A percentile compares a stretch with the other conserved stretches of the same genome.
Conservation (phyloP, 2,329 filamentous ascomycete genomes). For the Nannizziopsis barbatae region DNA sequence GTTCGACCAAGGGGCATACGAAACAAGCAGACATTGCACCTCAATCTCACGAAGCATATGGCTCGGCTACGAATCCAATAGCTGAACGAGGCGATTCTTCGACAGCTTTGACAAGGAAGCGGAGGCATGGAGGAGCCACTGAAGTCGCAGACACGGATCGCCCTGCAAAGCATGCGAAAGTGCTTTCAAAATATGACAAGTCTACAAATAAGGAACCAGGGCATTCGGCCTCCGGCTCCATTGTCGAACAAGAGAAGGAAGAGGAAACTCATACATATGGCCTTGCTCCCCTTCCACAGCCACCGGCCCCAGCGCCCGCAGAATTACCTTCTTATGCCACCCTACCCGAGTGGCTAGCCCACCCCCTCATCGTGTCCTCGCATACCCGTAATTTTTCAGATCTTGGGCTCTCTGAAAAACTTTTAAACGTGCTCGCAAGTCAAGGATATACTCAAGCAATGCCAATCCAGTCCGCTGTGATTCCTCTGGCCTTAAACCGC, state of each 20-base stretch:
- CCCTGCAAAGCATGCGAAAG: conserved; percentile 18
- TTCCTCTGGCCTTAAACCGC: conserved; percentile 66
- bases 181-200: conserved; percentile 23
- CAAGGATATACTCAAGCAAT: conserved; percentile 62
- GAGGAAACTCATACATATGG: conserved; percentile 48
- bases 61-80: conserved; percentile 26
- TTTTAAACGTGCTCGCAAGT: conserved; percentile 52
- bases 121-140: conserved; percentile 21
- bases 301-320: conserved; percentile 44
- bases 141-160: conserved; percentile 28
- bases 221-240: background rate
- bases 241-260: background rate
- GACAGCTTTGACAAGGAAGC: conserved; percentile 6
- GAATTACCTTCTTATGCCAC: conserved; percentile 61
- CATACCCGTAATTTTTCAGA: conserved; percentile 52
- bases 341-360: conserved; percentile 68
- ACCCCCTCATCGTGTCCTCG: conserved; percentile 58
- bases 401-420: conserved; percentile 51
- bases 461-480: conserved; percentile 65
- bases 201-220: conserved; percentile 13
- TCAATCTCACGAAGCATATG: conserved; percentile 11
- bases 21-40: conserved; percentile 12
- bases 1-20: background rate
- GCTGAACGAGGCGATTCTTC: background rate
- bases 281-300: conserved; percentile 72